Conservation (phyloP, 805 yeast genomes). For the Saccharomycopsis lassenensis region DNA sequence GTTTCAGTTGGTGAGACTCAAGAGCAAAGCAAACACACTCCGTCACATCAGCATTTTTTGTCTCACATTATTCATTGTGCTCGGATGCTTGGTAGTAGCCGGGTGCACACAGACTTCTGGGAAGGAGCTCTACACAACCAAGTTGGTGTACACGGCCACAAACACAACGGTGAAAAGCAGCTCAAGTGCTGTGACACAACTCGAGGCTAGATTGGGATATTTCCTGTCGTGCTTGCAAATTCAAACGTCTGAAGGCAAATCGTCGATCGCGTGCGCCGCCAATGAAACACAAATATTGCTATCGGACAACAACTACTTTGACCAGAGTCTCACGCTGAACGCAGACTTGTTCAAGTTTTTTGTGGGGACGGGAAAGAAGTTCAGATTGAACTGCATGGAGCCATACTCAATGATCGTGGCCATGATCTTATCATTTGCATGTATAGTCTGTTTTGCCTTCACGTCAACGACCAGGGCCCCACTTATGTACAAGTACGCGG, state of each 20-base stretch:
- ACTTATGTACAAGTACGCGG: constrained; percentile 14
- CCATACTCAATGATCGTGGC: constrained; percentile 16
- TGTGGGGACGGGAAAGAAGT: constrained; percentile 17
- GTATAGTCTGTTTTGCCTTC: constrained; percentile 14
- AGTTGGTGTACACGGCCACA: constrained; percentile 11
- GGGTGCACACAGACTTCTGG: constrained; percentile 14
- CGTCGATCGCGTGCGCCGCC: constrained; percentile 7
- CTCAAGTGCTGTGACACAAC: constrained; percentile 7
- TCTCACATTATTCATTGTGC: constrained; percentile 11
- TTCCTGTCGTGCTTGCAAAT: constrained; percentile 15
- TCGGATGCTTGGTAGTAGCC: constrained; percentile 15
- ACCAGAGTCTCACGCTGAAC: constrained; percentile 5
- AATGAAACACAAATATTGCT: constrained; percentile 16
- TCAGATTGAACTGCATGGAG: constrained; percentile 16
- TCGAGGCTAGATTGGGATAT: constrained; percentile 14
- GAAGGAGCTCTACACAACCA: constrained; percentile 10
- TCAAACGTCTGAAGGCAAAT: constrained; percentile 1
- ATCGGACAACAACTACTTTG: constrained; percentile 9
- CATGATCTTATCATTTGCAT: constrained; percentile 12
- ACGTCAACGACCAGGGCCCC: constrained; percentile 10
- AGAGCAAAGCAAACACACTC: constrained; percentile 1
- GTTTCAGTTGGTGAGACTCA: background rate
- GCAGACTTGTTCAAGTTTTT: constrained; percentile 16
- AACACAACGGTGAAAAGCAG: constrained; percentile 3
- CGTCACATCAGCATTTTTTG: constrained; percentile 9